Evolutionary conservation across 2,329 filamentous ascomycete genomes (phyloP).

Genomic region (Chalaropsis ovoidea): DNA sequence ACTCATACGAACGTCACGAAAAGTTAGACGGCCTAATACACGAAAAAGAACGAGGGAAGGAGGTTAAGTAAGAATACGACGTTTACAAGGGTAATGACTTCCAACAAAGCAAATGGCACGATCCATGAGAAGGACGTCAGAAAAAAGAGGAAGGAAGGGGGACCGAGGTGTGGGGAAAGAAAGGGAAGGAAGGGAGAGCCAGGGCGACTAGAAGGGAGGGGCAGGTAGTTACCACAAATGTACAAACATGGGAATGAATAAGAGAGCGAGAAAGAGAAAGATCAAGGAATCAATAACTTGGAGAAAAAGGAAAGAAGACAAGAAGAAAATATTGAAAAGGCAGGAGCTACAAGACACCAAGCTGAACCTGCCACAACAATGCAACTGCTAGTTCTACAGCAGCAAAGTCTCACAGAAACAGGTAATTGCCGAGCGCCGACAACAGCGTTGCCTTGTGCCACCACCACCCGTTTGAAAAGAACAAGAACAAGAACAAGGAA

Average conservation of each 20-base stretch:
- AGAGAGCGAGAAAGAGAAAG: background rate
- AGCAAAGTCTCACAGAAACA: background rate
- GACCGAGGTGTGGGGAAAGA: background rate
- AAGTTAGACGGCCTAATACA: too few species aligned
- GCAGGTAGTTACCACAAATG: background rate
- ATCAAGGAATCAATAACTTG: background rate
- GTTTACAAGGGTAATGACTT: too few species aligned
- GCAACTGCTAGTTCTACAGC: background rate
- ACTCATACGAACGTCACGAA: too few species aligned
- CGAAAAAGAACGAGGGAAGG: too few species aligned
- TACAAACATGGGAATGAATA: background rate
- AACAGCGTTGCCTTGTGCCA: background rate
- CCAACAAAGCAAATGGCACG: too few species aligned
- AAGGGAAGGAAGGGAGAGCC: background rate
- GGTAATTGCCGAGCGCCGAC: background rate
- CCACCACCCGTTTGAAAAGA: too few species aligned
- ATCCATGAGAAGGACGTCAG: too few species aligned
- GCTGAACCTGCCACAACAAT: background rate
- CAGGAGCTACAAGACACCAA: background rate
- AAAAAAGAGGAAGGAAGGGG: background rate
- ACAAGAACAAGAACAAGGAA: background rate
- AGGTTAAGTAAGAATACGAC: too few species aligned
- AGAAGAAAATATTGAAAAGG: background rate
- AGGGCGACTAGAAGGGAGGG: background rate
- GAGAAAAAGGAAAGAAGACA: background rate